A percentile compares a stretch with the other conserved stretches of the same genome.
Evolutionary conservation across 352 stramenopile species (phyloP).

Genomic region (Pelagophyceae sp.): DNA sequence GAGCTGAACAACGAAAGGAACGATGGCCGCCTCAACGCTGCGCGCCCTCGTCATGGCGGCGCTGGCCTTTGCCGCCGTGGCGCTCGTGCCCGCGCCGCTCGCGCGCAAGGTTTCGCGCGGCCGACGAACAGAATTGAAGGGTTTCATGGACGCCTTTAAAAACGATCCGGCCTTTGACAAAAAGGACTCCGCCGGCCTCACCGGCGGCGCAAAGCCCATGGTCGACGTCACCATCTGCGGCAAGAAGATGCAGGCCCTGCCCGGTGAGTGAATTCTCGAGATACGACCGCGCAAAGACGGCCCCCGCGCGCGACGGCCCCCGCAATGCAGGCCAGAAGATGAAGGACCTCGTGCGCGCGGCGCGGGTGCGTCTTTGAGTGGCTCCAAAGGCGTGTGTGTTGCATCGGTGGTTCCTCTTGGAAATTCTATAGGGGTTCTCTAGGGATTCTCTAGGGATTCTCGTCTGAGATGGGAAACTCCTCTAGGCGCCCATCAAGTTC

Average conservation of each 20-base stretch:
- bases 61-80: not conserved
- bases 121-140: not conserved
- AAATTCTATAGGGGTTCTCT: no score
- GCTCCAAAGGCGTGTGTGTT: no score
- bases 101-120: not conserved
- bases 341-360: conserved; percentile 12
- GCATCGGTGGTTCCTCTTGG: no score
- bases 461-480: not conserved
- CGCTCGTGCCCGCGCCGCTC: not conserved
- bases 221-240: not conserved
- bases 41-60: no score
- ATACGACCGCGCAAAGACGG: no score
- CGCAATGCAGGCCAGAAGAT: not conserved
- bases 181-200: not conserved
- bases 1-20: no score
- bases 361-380: not conserved
- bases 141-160: not conserved
- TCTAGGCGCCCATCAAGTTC: conserved; percentile 13
- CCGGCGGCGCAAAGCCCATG: not conserved
- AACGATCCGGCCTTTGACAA: conserved; percentile 3
- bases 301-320: no score
- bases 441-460: no score
- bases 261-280: not conserved
- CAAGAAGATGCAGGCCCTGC: conserved; percentile 2
- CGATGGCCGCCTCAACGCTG: no score